Percentiles rank a stretch among this genome's conserved stretches.
phyloP scores from a whole-genome alignment of 192 early-diverging fungal species.

The Allomyces macrogynus region DNA sequence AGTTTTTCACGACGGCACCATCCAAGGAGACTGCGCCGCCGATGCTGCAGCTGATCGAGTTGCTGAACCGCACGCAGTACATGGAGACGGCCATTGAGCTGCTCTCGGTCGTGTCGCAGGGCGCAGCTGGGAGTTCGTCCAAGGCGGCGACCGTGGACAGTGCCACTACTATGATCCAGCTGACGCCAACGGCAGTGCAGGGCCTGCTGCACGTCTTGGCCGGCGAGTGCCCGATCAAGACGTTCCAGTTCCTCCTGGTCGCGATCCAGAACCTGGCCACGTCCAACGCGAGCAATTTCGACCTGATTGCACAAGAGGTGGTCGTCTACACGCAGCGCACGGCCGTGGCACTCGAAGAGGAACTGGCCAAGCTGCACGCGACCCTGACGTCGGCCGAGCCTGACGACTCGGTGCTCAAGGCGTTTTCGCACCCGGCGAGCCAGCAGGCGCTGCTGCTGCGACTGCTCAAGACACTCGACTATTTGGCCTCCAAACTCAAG shows the following conservation, averaged over 20 bases:
- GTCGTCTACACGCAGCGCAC: slow-evolving; percentile 44
- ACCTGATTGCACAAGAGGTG: slow-evolving; percentile 65
- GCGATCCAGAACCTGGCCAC: slow-evolving; percentile 74
- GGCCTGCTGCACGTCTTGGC: slow-evolving; percentile 73
- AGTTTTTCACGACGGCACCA: slow-evolving; percentile 15
- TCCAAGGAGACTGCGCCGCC: slow-evolving; percentile 1
- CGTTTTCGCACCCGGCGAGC: slow-evolving; percentile 63
- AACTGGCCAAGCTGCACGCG: slow-evolving; percentile 42
- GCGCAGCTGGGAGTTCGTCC: neutral
- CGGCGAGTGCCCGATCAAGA: slow-evolving; percentile 76
- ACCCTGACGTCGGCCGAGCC: slow-evolving; percentile 30
- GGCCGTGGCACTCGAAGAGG: slow-evolving; percentile 38
- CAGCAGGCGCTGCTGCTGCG: slow-evolving; percentile 80
- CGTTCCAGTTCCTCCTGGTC: slow-evolving; percentile 79
- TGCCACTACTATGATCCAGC: too few species aligned
- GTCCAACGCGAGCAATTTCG: slow-evolving; percentile 11
- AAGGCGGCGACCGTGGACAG: slow-evolving; percentile 2
- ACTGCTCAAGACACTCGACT: slow-evolving; percentile 87
- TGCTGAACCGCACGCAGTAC: neutral
- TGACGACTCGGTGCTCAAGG: slow-evolving; percentile 38
- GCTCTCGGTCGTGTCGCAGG: neutral
- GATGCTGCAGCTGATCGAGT: neutral
- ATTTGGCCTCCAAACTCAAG: slow-evolving; percentile 24
- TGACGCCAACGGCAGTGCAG: slow-evolving; percentile 19
- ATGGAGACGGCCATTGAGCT: neutral